A percentile compares a stretch with the other conserved stretches of the same genome.
These are phyloP conservation scores for Pseudonitzschia multistriata DNA, from an alignment of 108 stramenopile species.

Conservation along the genomic window DNA sequence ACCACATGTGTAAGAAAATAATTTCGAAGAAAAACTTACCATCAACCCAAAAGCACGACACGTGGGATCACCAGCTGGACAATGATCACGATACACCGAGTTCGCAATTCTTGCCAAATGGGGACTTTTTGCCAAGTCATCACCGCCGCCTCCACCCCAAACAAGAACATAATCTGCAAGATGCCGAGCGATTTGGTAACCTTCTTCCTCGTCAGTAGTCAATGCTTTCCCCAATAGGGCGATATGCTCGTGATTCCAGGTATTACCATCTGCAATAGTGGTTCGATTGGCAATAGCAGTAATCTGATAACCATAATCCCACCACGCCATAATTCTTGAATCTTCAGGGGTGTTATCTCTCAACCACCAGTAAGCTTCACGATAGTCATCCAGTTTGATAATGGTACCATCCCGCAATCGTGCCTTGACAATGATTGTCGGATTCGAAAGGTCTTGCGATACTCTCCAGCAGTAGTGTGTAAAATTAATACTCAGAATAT, in stretches of 20 bases:
- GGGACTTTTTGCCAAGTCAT: constrained; percentile 96
- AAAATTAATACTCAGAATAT: constrained; percentile 59
- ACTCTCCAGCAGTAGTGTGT: constrained; percentile 68
- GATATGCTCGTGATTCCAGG: constrained; percentile 99
- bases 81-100: constrained; percentile 95
- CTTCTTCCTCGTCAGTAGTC: constrained; percentile 86
- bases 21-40: constrained; percentile 31
- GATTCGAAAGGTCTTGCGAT: constrained; percentile 72
- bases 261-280: constrained; percentile 97
- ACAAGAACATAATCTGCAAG: constrained; percentile 95
- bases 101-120: constrained; percentile 97
- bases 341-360: constrained; percentile 96
- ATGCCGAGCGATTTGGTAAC: constrained; percentile 92
- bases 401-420: constrained; percentile 70
- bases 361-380: constrained; percentile 98
- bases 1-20: background rate
- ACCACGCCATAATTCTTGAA: constrained; percentile 95
- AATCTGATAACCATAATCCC: constrained; percentile 96
- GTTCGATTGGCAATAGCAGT: constrained; percentile 96
- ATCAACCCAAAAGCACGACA: constrained; percentile 88
- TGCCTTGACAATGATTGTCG: constrained; percentile 92
- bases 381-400: constrained; percentile 94
- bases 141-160: constrained; percentile 94
- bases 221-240: constrained; percentile 93
- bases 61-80: constrained; percentile 87